These are phyloP conservation scores for Parathielavia appendiculata DNA, from an alignment of 495 filamentous ascomycete genomes.

Conservation along the genomic window DNA sequence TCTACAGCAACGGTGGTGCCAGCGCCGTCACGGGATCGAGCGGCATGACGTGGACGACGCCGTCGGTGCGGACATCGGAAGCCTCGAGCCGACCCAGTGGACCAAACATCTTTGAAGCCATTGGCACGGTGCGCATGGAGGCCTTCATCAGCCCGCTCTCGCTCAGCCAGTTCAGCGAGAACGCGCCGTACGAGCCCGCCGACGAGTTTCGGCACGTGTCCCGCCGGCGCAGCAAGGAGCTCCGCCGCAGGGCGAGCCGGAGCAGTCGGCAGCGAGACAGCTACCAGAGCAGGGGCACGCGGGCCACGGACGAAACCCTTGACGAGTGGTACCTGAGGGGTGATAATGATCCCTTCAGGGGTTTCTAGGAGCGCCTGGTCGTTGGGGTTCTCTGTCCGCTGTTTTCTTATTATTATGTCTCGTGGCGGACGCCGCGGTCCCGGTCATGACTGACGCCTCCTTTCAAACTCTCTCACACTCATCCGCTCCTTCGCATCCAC, in stretches of 20 bases:
- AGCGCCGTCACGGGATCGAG: slow-evolving; percentile 33
- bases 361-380: slow-evolving; percentile 33
- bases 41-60: slow-evolving; percentile 39
- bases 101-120: slow-evolving; percentile 65
- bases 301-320: slow-evolving; percentile 36
- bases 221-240: slow-evolving; percentile 46
- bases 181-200: slow-evolving; percentile 36
- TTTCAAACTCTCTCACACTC: background rate
- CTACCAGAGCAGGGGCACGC: slow-evolving; percentile 43
- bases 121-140: slow-evolving; percentile 95
- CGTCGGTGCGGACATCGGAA: slow-evolving; percentile 54
- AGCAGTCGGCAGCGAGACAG: slow-evolving; percentile 48
- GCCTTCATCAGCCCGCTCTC: slow-evolving; percentile 71
- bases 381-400: background rate
- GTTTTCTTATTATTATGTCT: background rate
- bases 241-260: slow-evolving; percentile 45
- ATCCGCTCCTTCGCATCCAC: too few species aligned
- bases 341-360: slow-evolving; percentile 48
- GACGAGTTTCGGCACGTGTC: slow-evolving; percentile 41
- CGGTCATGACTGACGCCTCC: slow-evolving; percentile 21
- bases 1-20: slow-evolving; percentile 41
- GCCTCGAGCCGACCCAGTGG: slow-evolving; percentile 51
- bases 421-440: slow-evolving; percentile 2
- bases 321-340: slow-evolving; percentile 45
- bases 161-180: slow-evolving; percentile 40